Base-by-base conservation (phyloP, 768 basidiomycete genomes). In the Leccinum olivaceopallidum region DNA sequence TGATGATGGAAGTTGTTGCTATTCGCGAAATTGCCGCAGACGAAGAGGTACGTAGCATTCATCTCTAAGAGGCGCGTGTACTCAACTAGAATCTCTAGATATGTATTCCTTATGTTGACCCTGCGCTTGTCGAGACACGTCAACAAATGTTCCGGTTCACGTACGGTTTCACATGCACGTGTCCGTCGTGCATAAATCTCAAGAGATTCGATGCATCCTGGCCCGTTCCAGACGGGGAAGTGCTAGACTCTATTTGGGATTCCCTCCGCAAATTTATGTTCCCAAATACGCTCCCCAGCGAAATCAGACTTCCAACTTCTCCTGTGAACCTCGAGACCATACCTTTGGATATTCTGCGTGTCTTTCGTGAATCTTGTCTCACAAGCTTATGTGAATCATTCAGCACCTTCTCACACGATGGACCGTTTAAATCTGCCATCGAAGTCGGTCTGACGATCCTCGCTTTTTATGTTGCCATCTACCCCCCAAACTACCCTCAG, bases 401-500 rank as follows among this genome's bases (percentile, higher is more conserved):
- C 73, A 87, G 89, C 67, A 73, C 76, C 59, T 70, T 84, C n/a
- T 88, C 89, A 5, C 90, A 93, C 65, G 86, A 89, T 60, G 85
- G 85, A 1, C 74, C 78, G 5, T 85, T 83, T 64, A 72, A 75
- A 12, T 61, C 72, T 14, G 90, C 90, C 0, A 67, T 87, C 22
- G 67, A 78, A 34, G 71, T 76, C 12, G 90, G 92, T 14, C 66
- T 79, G 39, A 81, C 82, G 1, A 74, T 92, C 14, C 75, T 91
- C 20, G 86, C 86, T 1, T 73, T 90, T 7, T 94, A 93, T 71
- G 67, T 81, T 12, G 68, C 89, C 56, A 77, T 92, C 51, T 94
- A 94, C 66, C 90, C 92, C 2, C 75, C 73, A 2, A 87, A 88
- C 67, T 92, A 91, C 71, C 92, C 91, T n/a, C 89, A 92, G 64